Percentiles rank a stretch among this genome's conserved stretches.
Conservation (phyloP, 1,284 basidiomycete genomes). For the Microbotryum saponariae region DNA sequence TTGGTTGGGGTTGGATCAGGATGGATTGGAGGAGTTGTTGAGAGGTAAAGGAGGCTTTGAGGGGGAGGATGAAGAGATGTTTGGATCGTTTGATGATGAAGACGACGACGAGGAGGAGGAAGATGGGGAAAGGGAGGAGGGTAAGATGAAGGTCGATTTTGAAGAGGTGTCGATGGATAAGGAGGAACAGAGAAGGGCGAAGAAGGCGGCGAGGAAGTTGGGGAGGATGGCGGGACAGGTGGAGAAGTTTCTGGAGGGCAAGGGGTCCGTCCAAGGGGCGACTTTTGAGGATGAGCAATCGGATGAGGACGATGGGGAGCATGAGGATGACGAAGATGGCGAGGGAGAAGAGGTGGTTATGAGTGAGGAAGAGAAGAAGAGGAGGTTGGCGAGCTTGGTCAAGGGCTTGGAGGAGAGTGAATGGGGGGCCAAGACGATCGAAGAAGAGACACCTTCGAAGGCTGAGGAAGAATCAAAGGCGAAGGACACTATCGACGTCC, state of each 20-base stretch:
- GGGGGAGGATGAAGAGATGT: slow-evolving; percentile 28
- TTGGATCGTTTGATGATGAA: slow-evolving; percentile 24
- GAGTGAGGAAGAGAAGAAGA: slow-evolving; percentile 39
- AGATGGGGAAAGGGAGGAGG: slow-evolving; percentile 46
- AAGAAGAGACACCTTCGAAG: neutral
- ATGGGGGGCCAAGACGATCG: neutral
- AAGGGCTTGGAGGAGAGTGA: neutral
- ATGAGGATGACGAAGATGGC: slow-evolving; percentile 39
- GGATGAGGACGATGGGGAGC: slow-evolving; percentile 33
- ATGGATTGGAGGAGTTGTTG: slow-evolving; percentile 58
- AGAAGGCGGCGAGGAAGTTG: slow-evolving; percentile 59
- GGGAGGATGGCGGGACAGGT: slow-evolving; percentile 73
- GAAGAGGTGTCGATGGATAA: slow-evolving; percentile 2
- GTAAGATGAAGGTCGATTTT: slow-evolving; percentile 2
- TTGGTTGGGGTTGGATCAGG: slow-evolving; percentile 62
- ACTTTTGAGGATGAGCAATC: slow-evolving; percentile 58
- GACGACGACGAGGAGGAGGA: slow-evolving; percentile 34
- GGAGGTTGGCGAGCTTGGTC: no score
- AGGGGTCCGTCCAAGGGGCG: slow-evolving; percentile 79
- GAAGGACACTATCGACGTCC: no score
- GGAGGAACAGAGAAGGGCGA: slow-evolving; percentile 27
- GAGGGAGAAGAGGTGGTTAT: slow-evolving; percentile 36
- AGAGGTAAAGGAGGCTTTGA: slow-evolving; percentile 16
- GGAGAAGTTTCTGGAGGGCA: slow-evolving; percentile 72
- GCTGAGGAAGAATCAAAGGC: neutral